Conservation (phyloP, 2,329 filamentous ascomycete species). For the Fusarium mexicanum region DNA sequence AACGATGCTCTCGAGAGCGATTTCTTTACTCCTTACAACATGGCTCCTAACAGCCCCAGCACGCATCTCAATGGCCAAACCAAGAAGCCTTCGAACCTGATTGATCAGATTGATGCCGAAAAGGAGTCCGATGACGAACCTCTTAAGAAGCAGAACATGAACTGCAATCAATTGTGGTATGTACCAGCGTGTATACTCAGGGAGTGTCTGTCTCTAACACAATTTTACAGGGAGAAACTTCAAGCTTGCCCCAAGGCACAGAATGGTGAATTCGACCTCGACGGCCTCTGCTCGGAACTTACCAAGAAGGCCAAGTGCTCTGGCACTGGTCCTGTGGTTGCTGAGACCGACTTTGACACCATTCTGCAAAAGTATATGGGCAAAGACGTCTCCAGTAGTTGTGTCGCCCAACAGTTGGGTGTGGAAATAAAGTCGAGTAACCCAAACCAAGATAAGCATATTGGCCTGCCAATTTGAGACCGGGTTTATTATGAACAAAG, state of each 20-base stretch:
- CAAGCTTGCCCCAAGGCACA: slow-evolving; percentile 89
- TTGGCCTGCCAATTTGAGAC: slow-evolving; percentile 29
- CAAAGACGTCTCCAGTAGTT: slow-evolving; percentile 50
- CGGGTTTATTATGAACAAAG: slow-evolving; percentile 12
- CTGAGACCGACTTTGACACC: slow-evolving; percentile 86
- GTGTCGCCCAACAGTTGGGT: slow-evolving; percentile 64
- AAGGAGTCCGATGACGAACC: slow-evolving; percentile 76
- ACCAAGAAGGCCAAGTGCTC: slow-evolving; percentile 97
- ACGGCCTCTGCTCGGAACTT: slow-evolving; percentile 90
- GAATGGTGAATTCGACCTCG: slow-evolving; percentile 91
- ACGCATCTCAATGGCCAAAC: slow-evolving; percentile 32
- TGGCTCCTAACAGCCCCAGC: slow-evolving; percentile 59
- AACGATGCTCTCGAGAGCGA: slow-evolving; percentile 85
- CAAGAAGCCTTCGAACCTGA: slow-evolving; percentile 71
- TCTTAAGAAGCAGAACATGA: slow-evolving; percentile 69
- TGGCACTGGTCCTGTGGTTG: slow-evolving; percentile 87
- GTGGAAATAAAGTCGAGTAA: slow-evolving; percentile 56
- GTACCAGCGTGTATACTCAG: slow-evolving; percentile 46
- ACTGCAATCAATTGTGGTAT: slow-evolving; percentile 94
- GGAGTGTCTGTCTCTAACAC: slow-evolving; percentile 51
- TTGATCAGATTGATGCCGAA: slow-evolving; percentile 80
- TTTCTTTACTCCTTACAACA: slow-evolving; percentile 83
- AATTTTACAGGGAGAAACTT: slow-evolving; percentile 78
- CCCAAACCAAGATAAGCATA: slow-evolving; percentile 30
- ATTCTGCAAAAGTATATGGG: slow-evolving; percentile 75